Base-by-base conservation (phyloP, 495 filamentous ascomycete species). In the Penicillium ucsense region DNA sequence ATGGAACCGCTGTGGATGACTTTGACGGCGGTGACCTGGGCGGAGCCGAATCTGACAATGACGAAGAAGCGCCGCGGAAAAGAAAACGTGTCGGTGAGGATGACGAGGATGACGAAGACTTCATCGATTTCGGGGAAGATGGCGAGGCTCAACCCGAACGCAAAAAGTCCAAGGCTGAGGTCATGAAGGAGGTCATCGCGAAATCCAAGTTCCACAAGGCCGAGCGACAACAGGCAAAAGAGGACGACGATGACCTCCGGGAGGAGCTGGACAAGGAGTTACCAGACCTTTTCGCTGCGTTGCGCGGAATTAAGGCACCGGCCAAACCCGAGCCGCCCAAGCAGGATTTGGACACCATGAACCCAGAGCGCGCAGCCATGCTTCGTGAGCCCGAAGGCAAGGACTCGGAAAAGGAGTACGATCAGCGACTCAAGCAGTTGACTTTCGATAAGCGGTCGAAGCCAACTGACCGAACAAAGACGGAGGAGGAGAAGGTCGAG, bases 121-220 rank as follows among this genome's bases (percentile, higher is more conserved):
- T 63, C 8, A 47, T 63, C 31, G 62, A 68, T 48, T 62, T 59
- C n/a, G 73, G 62, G 5, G 76, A 70, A 11, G 67, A 71, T 20
- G 41, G 41, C 2, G 77, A 72, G 29, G 75, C 80, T 29, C 54
- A 70, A 41, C 83, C 86, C 0, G 84, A 87, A 51, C 75, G 82
- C 38, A 95, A 95, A 60, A 99, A 95, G 68, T 85, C 81, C 12
- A 96, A 91, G 63, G 80, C 88, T 40, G 92, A 99, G 60, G 86
- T 97, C 32, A 95, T 96, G 84, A 85, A 91, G 55, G 94, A 98
- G 65, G 81, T 97, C 49, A 97, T 97, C 50, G 85, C 89, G 35
- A 99, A 97, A 66, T 97, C 94, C 3, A 99, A 97, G 62, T 75
- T 86, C 30, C 75, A 95, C 73, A 97, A 94, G 67, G 85, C 87